Evolutionary conservation across 352 stramenopile genomes (phyloP), one percentile per base, ranked within the genome.

Genomic region (Phytophthora tubulina): DNA sequence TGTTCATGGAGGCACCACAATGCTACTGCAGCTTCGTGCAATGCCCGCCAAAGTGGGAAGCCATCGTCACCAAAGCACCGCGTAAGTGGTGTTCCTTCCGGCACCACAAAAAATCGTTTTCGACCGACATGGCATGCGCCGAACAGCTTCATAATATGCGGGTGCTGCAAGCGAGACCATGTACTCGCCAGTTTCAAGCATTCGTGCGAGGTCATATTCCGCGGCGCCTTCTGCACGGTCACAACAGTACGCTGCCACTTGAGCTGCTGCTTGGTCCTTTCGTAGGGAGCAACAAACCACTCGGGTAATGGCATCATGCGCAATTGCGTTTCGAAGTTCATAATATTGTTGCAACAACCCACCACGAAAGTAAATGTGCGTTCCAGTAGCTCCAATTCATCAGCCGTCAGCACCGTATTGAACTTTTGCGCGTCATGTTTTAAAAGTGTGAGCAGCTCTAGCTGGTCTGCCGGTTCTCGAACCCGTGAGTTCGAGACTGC

Each of bases 261-360:
- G 30, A 69, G 36, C 14, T 69, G 67, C 33, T 79, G 71, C 36
- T 71, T 69, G 7, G 67, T 67, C 13, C 60, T 63, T 11, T 78
- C 74, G 36, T 73, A 73, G 3, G 67, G 73, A 36, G 73, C 67
- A 32, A 78, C 63, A 69, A 81, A 78, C 70, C 74, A 81, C 51
- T 70, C 56, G 2, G 74, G 74, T 32, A 81, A 60, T n/a, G 42
- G 41, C 65, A 75, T 79, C 48, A 60, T 27, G 1, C 39, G 32
- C 62, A 81, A 48, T 6, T 79, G 45, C 3, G 41, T 49, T 31
- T 64, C 56, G 4, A 68, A 9, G 14, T 70, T 53, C 35, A 66
- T 66, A 52, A 13, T 49, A 33, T 41, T 70, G 27, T 21, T 63
- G 41, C 70, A 63, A 13, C 62, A 73, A 33, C 52, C 31, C 6